These are phyloP conservation scores for Fistulifera solaris DNA, from an alignment of 108 stramenopile genomes.

Conservation along the genomic window DNA sequence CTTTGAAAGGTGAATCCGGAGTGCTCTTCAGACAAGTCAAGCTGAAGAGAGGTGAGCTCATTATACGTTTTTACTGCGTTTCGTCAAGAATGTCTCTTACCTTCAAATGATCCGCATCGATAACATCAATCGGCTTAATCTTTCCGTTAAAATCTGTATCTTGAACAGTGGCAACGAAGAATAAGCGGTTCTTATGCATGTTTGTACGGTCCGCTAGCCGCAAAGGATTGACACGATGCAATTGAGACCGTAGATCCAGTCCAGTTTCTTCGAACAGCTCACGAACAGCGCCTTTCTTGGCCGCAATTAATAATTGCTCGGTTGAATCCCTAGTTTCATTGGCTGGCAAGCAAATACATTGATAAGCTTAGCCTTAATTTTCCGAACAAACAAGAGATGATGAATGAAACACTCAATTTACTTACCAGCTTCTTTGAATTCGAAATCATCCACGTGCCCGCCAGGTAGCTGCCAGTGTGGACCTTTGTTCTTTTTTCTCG, in stretches of 20 bases:
- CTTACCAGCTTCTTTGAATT: conserved; percentile 39
- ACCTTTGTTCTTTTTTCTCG: conserved; percentile 52
- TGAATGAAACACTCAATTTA: too few species aligned
- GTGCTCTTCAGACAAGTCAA: conserved; percentile 71
- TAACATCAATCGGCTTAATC: conserved; percentile 6
- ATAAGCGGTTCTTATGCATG: conserved; percentile 41
- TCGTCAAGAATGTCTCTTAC: background rate
- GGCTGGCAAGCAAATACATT: conserved; percentile 7
- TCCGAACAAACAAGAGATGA: background rate
- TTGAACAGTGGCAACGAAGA: conserved; percentile 32
- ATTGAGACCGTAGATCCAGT: conserved; percentile 41
- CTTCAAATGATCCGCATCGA: background rate
- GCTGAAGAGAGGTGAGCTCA: conserved; percentile 10
- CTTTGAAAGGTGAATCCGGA: conserved; percentile 67
- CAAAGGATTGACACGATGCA: conserved; percentile 44
- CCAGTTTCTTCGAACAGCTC: conserved; percentile 80
- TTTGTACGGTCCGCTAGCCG: conserved; percentile 18
- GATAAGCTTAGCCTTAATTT: background rate
- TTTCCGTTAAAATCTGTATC: conserved; percentile 43
- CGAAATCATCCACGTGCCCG: conserved; percentile 67
- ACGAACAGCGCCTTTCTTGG: conserved; percentile 54
- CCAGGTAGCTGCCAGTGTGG: conserved; percentile 77
- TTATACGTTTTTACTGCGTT: background rate
- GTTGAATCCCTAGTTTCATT: conserved; percentile 1
- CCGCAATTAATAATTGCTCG: conserved; percentile 37